Base-by-base conservation (phyloP, 257 asterid genomes). In the Coffea canephora region DNA sequence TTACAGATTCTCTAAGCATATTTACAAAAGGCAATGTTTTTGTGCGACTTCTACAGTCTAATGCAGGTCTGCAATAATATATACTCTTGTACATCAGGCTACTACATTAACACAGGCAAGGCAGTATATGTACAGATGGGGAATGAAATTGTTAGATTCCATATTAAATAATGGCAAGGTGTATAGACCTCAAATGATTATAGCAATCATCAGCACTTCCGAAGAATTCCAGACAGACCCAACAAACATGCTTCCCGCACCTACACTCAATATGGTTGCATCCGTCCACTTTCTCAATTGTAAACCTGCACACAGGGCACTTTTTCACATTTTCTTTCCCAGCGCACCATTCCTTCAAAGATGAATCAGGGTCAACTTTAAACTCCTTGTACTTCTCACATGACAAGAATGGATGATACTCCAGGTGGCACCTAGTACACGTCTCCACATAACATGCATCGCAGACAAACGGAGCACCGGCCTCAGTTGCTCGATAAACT, bases 211-310 rank as follows among this genome's bases (percentile, higher is more conserved):
- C 87, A 54, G 96, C 75, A 83, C 83, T 82, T 23, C 25, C 78
- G n/a, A 88, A 96, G 74, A 52, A 75, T 76, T 79, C 86, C 89
- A 90, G 85, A 86, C 99, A 96, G 15, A 77, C 93, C 98, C 98
- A 96, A 83, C 99, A 96, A 36, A 93, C 87, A 74, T 94, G 97
- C 79, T 61, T 84, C 84, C 99, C 97, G 15, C 99, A 96, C 85
- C 83, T 83, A 68, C 99, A 96, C 72, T 81, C 92, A 1, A 96
- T 73, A 66, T 96, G 99, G 79, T 96, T 91, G 93, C 99, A 96
- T 68, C 99, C 99, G 0, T 92, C 97, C 64, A 89, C 89, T 83
- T 96, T 94, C 98, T 96, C 99, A 1, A 96, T 89, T 8, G 93
- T 91, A 82, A 75, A 91, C 64, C 87, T 85, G 75, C 99, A 96